Evolutionary conservation across 352 stramenopile species (phyloP).

Genomic region (Phytophthora multivora): DNA sequence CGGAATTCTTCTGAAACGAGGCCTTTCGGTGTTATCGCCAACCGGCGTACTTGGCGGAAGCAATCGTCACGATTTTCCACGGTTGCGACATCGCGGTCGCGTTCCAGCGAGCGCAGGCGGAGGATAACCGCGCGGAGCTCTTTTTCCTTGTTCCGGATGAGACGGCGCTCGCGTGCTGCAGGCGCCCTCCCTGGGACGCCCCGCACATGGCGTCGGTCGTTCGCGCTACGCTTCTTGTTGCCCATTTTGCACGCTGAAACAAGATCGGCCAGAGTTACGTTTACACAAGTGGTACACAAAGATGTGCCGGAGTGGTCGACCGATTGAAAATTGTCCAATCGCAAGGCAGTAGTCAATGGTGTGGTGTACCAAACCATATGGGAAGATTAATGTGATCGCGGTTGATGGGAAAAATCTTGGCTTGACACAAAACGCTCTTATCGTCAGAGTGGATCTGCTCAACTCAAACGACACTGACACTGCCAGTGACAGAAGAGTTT

Average conservation of each 20-base stretch:
- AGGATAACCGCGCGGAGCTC: slow-evolving; percentile 44
- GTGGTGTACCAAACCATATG: slow-evolving; percentile 7
- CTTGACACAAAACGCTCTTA: slow-evolving; percentile 2
- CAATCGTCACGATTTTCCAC: slow-evolving; percentile 32
- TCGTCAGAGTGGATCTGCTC: neutral
- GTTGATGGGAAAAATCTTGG: neutral
- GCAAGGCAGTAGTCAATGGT: slow-evolving; percentile 8
- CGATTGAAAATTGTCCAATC: slow-evolving; percentile 14
- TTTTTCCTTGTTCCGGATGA: slow-evolving; percentile 58
- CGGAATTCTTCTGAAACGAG: slow-evolving; percentile 67
- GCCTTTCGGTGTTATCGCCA: slow-evolving; percentile 61
- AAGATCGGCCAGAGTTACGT: neutral
- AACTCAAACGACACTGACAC: too few relatives aligned
- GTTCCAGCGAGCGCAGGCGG: slow-evolving; percentile 32
- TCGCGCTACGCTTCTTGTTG: slow-evolving; percentile 40
- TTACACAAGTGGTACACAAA: slow-evolving; percentile 6
- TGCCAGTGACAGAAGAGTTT: too few relatives aligned
- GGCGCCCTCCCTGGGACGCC: slow-evolving; percentile 39
- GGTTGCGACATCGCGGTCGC: neutral
- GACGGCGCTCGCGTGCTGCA: slow-evolving; percentile 45
- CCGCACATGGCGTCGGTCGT: slow-evolving; percentile 31
- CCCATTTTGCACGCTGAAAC: slow-evolving; percentile 27
- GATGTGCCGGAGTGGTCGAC: neutral
- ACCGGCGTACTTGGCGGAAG: slow-evolving; percentile 62
- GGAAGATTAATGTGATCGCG: slow-evolving; percentile 4